phyloP scores from a whole-genome alignment of 225 moss, liverwort and hornwort species.

The Pseudisothecium myosuroides region DNA sequence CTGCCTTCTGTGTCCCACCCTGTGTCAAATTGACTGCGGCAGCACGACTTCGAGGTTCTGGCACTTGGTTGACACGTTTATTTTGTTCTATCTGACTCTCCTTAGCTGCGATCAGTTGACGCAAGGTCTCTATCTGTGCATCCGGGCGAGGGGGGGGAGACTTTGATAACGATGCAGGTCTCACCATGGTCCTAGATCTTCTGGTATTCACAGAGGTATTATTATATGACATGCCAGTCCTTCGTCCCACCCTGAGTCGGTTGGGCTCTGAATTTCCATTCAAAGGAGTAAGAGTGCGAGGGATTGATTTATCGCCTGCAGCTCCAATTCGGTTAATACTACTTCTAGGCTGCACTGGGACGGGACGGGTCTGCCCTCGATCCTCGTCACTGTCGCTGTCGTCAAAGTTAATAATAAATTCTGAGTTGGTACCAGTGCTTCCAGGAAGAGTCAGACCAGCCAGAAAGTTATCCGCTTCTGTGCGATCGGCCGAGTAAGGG shows the following conservation, averaged over 20 bases:
- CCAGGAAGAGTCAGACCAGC: constrained; percentile 66
- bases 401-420: constrained; percentile 73
- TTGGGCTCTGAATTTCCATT: constrained; percentile 23
- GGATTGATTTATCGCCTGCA: constrained; percentile 1
- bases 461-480: constrained; percentile 60
- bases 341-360: neutral
- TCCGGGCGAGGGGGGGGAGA: constrained; percentile 14
- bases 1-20: neutral
- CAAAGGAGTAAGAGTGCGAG: constrained; percentile 19
- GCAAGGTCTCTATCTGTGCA: constrained; percentile 51
- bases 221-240: constrained; percentile 41
- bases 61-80: constrained; percentile 8
- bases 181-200: constrained; percentile 5
- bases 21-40: neutral
- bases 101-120: constrained; percentile 61
- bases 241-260: constrained; percentile 49
- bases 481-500: constrained; percentile 3
- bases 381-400: constrained; percentile 81
- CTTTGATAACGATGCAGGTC: constrained; percentile 9
- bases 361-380: constrained; percentile 12
- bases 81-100: constrained; percentile 52
- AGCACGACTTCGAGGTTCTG: neutral
- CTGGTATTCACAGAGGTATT: constrained; percentile 20
- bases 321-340: neutral
- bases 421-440: constrained; percentile 10